These are phyloP conservation scores for Pichia inconspicua DNA, from an alignment of 1,139 yeast species.

Conservation along the genomic window DNA sequence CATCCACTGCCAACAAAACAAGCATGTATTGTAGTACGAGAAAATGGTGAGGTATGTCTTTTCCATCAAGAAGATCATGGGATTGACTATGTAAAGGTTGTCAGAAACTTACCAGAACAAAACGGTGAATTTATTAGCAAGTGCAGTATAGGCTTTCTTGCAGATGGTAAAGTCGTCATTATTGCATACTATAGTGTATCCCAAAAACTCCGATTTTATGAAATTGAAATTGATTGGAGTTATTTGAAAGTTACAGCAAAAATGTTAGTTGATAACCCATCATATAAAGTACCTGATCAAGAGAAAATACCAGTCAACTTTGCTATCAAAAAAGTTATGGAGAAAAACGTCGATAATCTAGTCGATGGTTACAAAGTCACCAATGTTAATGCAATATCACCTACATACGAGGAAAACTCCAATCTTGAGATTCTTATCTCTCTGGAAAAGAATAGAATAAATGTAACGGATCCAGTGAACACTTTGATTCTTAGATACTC, in stretches of 20 bases:
- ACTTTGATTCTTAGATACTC: slow-evolving; percentile 36
- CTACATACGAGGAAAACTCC: slow-evolving; percentile 29
- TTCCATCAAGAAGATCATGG: slow-evolving; percentile 59
- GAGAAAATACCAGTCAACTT: slow-evolving; percentile 26
- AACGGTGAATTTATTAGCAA: slow-evolving; percentile 28
- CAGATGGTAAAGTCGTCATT: slow-evolving; percentile 42
- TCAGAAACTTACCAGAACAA: slow-evolving; percentile 12
- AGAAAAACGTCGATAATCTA: slow-evolving; percentile 16
- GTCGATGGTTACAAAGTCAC: slow-evolving; percentile 19
- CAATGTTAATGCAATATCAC: slow-evolving; percentile 38
- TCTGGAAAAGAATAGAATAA: slow-evolving; percentile 5
- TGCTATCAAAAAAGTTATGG: slow-evolving; percentile 15
- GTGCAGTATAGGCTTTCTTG: slow-evolving; percentile 55
- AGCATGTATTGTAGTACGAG: slow-evolving; percentile 61
- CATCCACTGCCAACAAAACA: slow-evolving; percentile 67
- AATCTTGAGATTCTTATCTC: slow-evolving; percentile 7
- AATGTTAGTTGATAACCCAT: slow-evolving; percentile 42
- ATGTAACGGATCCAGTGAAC: slow-evolving; percentile 6
- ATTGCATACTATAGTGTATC: slow-evolving; percentile 39
- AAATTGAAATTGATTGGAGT: slow-evolving; percentile 56
- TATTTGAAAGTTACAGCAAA: slow-evolving; percentile 41
- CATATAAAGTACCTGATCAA: slow-evolving; percentile 45
- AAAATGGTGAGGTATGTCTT: slow-evolving; percentile 52
- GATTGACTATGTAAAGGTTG: slow-evolving; percentile 43
- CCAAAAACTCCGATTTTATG: slow-evolving; percentile 39